Base-by-base conservation (phyloP, 805 yeast species). In the Hanseniaspora thailandica region DNA sequence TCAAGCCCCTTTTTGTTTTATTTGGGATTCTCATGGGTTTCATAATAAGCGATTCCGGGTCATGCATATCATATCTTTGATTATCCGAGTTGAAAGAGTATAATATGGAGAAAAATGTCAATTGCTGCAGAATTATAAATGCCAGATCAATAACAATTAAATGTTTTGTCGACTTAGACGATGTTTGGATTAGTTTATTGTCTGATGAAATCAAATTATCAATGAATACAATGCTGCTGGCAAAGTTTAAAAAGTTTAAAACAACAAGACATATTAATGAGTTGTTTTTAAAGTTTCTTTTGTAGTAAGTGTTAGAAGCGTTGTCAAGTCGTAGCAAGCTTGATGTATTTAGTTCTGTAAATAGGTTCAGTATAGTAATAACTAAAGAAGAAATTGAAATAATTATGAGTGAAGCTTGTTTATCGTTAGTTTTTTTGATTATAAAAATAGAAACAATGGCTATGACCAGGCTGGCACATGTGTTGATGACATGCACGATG, bases 11-110 rank as follows among this genome's bases (percentile, higher is more conserved):
- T 30, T 28, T 38, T 31, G 30, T 38, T 31, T 47, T 47, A 2
- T 23, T 10, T 55, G 60, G 48, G 56, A 63, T n/a, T 19, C 45
- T 34, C 43, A 47, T 35, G 5, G 54, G 56, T 17, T 47, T 43
- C 44, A 53, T 53, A 12, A 47, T 15, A 3, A 43, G 15, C 5
- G 30, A 3, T 30, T 47, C 51, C 4, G 45, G 54, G 12, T 59
- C 59, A 10, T 53, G 36, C 12, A 41, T 15, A 17, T 46, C 44
- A 22, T 26, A 39, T 28, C 28, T 41, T 12, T 55, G 55, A n/a
- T 36, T 52, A 17, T 45, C 30, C 8, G 36, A 41, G 4, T n/a
- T 31, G 20, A 56, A 41, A 22, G 26, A 34, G 13, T 30, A n/a
- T 3, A 47, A 2, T 40, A 47, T 40, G 8, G 48, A 40, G 17